Evolutionary conservation across 2,329 filamentous ascomycete genomes (phyloP).

Genomic region (Aspergillus brunneoviolaceus): DNA sequence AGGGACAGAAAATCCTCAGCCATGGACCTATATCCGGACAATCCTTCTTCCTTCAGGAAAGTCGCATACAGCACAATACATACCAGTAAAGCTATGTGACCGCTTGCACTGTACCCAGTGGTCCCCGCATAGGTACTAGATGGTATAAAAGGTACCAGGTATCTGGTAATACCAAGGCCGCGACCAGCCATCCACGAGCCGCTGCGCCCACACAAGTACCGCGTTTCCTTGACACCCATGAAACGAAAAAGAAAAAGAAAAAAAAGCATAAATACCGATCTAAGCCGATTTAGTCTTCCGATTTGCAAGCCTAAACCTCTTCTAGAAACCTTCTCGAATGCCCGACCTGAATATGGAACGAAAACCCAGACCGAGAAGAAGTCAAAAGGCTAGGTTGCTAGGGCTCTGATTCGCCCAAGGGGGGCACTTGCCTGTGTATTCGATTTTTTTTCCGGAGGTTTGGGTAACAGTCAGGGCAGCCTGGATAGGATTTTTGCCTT

Average conservation of each 20-base stretch:
- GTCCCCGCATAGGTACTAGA: neutral
- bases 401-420: neutral
- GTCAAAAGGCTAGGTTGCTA: neutral
- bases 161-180: no score
- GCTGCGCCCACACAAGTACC: no score
- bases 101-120: neutral
- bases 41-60: neutral
- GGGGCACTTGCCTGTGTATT: no score
- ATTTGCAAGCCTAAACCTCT: neutral
- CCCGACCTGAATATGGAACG: neutral
- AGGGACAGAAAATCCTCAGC: no score
- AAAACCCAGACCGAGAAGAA: neutral
- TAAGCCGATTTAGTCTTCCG: neutral
- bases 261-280: neutral
- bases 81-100: neutral
- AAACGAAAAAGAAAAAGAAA: no score
- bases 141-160: no score
- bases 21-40: neutral
- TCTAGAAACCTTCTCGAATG: constrained; percentile 22
- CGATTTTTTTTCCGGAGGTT: no score
- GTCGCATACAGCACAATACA: neutral
- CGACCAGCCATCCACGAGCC: no score
- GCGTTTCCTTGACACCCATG: no score
- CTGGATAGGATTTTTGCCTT: no score
- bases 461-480: no score